Percentiles rank a stretch among this genome's conserved stretches.
Conservation (phyloP, 1,284 basidiomycete genomes). For the Takashimella tepidaria region DNA sequence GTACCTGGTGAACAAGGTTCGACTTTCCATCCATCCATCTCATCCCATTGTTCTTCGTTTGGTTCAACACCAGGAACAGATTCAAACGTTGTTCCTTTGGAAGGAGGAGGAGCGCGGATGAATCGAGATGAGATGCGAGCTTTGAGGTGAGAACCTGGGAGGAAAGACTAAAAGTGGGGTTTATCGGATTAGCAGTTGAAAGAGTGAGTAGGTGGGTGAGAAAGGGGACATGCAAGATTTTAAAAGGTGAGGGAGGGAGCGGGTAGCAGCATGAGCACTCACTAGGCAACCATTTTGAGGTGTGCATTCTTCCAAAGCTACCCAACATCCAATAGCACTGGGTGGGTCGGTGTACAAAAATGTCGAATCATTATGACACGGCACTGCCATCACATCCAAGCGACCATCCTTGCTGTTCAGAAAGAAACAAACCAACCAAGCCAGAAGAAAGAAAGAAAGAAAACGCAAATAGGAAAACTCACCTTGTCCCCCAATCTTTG, state of each 20-base stretch:
- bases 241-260: too few relatives aligned
- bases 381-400: constrained; percentile 50
- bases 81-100: constrained; percentile 68
- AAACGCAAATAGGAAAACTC: constrained; percentile 15
- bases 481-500: constrained; percentile 83
- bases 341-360: constrained; percentile 81
- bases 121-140: constrained; percentile 72
- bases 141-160: constrained; percentile 81
- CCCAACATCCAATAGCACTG: constrained; percentile 90
- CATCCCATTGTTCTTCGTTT: constrained; percentile 53
- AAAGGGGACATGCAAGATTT: too few relatives aligned
- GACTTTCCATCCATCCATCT: constrained; percentile 60
- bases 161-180: constrained; percentile 56
- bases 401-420: background rate
- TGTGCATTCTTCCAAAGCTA: constrained; percentile 84
- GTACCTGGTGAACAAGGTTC: constrained; percentile 66
- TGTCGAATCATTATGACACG: constrained; percentile 54
- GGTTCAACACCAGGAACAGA: constrained; percentile 52
- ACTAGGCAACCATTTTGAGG: constrained; percentile 72
- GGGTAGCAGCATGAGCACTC: constrained; percentile 8
- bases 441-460: too few relatives aligned
- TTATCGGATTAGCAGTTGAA: background rate
- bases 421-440: too few relatives aligned
- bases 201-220: background rate
- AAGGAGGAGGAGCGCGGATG: constrained; percentile 63